Evolutionary conservation across 805 yeast species (phyloP).

Genomic region (Kazachstania psychrophila): DNA sequence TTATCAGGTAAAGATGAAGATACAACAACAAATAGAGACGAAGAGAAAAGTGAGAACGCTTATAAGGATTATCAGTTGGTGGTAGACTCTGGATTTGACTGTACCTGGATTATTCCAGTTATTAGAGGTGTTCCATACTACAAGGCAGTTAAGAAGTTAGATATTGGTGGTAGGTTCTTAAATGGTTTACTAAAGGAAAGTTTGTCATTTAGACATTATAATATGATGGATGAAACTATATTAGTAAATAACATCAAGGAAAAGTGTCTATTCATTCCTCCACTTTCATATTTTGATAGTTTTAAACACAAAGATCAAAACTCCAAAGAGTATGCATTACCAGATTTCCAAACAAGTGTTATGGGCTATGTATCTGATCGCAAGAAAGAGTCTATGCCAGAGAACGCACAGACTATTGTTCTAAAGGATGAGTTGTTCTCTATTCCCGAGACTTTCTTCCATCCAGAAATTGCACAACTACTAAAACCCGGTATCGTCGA

Average conservation of each 20-base stretch:
- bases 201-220: constrained; percentile 83
- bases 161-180: constrained; percentile 78
- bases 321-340: constrained; percentile 67
- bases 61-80: constrained; percentile 63
- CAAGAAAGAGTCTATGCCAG: constrained; percentile 26
- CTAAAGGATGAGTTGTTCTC: constrained; percentile 80
- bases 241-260: constrained; percentile 82
- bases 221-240: constrained; percentile 83
- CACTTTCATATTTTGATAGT: constrained; percentile 37
- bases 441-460: constrained; percentile 78
- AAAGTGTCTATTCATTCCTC: constrained; percentile 35
- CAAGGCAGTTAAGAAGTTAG: constrained; percentile 68
- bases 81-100: constrained; percentile 79
- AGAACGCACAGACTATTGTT: constrained; percentile 54
- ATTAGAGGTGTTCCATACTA: constrained; percentile 68
- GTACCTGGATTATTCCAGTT: constrained; percentile 82
- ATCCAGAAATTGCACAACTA: constrained; percentile 73
- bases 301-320: constrained; percentile 24
- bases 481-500: constrained; percentile 72
- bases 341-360: constrained; percentile 75
- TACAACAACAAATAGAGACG: constrained; percentile 1
- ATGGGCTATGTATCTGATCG: constrained; percentile 56
- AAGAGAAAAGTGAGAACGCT: constrained; percentile 5
- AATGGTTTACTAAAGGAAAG: constrained; percentile 78
- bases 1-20: constrained; percentile 18